phyloP scores from a whole-genome alignment of 2,329 filamentous ascomycete species.

The Talaromyces sp. region DNA sequence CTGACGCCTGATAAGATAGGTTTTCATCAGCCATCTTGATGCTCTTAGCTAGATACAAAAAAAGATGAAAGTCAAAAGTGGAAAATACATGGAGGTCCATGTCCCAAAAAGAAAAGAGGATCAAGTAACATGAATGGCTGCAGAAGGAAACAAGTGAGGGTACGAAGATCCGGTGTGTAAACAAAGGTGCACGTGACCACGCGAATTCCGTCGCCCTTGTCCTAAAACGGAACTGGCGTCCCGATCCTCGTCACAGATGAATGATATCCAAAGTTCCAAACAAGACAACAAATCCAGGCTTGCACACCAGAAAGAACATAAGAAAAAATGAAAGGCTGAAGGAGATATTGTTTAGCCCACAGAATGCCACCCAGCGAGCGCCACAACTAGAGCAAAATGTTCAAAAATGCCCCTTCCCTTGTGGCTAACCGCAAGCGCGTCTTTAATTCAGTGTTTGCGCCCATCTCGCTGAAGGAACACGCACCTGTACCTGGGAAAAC shows the following conservation, averaged over 20 bases:
- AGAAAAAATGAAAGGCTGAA: not conserved
- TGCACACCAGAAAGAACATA: not conserved
- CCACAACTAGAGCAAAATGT: slow-evolving; percentile 18
- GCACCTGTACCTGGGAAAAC: slow-evolving; percentile 22
- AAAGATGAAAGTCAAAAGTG: too few relatives aligned
- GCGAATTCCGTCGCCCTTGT: slow-evolving; percentile 8
- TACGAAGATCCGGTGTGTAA: not conserved
- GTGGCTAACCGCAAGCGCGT: slow-evolving; percentile 34
- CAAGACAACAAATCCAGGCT: too few relatives aligned
- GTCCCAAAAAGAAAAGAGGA: too few relatives aligned
- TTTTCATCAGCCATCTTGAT: too few relatives aligned
- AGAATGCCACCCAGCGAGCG: slow-evolving; percentile 12
- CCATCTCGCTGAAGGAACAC: slow-evolving; percentile 30
- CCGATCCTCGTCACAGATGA: not conserved
- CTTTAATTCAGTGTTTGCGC: slow-evolving; percentile 41
- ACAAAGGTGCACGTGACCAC: slow-evolving; percentile 10
- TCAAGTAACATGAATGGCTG: not conserved
- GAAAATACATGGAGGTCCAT: too few relatives aligned
- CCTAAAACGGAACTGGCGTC: not conserved
- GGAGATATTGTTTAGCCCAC: not conserved
- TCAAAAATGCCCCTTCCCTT: slow-evolving; percentile 19
- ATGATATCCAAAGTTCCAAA: not conserved
- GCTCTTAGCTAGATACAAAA: too few relatives aligned
- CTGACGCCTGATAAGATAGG: too few relatives aligned
- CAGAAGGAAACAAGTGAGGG: not conserved